A percentile compares a stretch with the other conserved stretches of the same genome.
These are phyloP conservation scores for Ulota crispa DNA, from an alignment of 225 moss, liverwort and hornwort genomes.

Conservation along the genomic window DNA sequence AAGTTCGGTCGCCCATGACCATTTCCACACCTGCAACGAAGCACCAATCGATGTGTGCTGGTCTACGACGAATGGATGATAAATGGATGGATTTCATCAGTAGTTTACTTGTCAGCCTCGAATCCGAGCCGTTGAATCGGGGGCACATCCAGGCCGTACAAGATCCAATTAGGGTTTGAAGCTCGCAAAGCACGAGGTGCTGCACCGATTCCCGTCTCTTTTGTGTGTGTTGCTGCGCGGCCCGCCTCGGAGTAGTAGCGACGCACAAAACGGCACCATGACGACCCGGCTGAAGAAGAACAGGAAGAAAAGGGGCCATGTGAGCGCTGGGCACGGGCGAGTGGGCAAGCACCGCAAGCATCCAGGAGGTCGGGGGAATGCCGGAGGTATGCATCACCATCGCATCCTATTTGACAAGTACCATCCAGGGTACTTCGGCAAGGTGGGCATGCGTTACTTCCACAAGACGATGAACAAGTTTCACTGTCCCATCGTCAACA, in stretches of 20 bases:
- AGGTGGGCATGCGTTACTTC: constrained; percentile 59
- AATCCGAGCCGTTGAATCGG: not conserved
- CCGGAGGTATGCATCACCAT: constrained; percentile 60
- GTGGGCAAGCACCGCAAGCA: constrained; percentile 59
- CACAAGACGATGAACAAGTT: constrained; percentile 64
- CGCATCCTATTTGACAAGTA: constrained; percentile 57
- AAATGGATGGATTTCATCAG: not conserved
- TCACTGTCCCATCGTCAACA: constrained; percentile 51
- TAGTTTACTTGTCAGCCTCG: not conserved
- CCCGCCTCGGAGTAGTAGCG: not conserved
- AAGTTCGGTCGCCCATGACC: not conserved
- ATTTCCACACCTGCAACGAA: not conserved
- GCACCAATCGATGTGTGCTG: not conserved
- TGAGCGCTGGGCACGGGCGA: constrained; percentile 53
- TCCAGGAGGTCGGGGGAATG: constrained; percentile 59
- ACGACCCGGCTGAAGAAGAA: constrained; percentile 60
- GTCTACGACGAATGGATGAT: not conserved
- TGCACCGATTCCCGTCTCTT: accelerated
- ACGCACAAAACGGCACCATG: constrained; percentile 22
- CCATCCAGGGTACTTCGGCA: constrained; percentile 56
- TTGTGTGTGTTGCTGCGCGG: constrained; percentile 3
- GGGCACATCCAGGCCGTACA: not conserved
- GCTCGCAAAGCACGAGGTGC: constrained; percentile 28
- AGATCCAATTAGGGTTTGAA: constrained; percentile 27
- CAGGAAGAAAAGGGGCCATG: constrained; percentile 54